phyloP scores from a whole-genome alignment of 2,329 filamentous ascomycete species.

The Xylaria hypoxylon region DNA sequence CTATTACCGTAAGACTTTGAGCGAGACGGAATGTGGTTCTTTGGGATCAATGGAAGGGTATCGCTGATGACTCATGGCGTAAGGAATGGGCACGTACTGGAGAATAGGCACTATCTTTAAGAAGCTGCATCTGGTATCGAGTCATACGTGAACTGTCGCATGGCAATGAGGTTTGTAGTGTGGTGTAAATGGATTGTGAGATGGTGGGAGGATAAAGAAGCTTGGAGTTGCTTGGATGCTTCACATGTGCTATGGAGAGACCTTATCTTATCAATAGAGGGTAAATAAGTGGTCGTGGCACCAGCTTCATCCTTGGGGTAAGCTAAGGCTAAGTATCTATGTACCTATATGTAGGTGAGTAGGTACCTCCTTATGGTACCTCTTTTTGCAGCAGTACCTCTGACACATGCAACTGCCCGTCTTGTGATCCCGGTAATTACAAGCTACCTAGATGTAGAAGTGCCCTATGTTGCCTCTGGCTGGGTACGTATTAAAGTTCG shows the following conservation, averaged over 20 bases:
- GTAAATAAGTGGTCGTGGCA: background rate
- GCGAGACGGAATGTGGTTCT: constrained; percentile 81
- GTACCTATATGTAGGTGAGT: too few species aligned
- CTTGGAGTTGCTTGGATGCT: constrained; percentile 11
- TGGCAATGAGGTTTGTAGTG: constrained; percentile 18
- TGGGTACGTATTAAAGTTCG: background rate
- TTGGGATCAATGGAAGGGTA: constrained; percentile 71
- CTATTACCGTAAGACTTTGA: constrained; percentile 77
- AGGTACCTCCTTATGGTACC: background rate
- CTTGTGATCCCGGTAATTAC: constrained; percentile 10
- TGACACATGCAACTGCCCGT: background rate
- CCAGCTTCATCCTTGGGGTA: too few species aligned
- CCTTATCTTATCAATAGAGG: constrained; percentile 36
- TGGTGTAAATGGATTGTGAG: constrained; percentile 2
- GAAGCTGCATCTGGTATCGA: constrained; percentile 10
- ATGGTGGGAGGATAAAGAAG: constrained; percentile 4
- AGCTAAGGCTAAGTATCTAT: too few species aligned
- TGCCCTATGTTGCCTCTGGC: background rate
- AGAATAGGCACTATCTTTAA: constrained; percentile 6
- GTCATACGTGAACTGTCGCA: constrained; percentile 28
- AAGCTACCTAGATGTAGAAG: background rate
- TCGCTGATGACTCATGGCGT: constrained; percentile 67
- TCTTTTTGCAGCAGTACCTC: background rate
- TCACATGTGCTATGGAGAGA: background rate
- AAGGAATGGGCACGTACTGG: constrained; percentile 23